Evolutionary conservation across 805 yeast genomes (phyloP).

Genomic region (Metschnikowia rubicola): DNA sequence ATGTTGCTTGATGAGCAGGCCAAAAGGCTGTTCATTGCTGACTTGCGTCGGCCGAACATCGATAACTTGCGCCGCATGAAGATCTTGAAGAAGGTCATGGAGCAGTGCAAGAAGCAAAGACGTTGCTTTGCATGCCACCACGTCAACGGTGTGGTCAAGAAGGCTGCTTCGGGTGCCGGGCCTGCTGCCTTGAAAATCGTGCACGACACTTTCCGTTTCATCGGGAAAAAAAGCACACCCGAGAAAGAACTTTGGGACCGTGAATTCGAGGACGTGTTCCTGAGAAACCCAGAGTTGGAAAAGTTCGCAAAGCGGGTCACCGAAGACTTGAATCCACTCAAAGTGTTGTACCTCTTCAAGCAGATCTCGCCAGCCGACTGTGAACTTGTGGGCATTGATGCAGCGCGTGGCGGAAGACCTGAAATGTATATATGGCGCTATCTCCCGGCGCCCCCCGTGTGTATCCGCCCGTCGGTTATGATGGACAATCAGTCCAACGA

Average conservation of each 20-base stretch:
- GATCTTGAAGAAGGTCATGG: constrained; percentile 73
- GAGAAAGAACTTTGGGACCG: constrained; percentile 86
- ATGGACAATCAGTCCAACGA: constrained; percentile 93
- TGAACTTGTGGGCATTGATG: constrained; percentile 86
- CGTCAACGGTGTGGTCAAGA: constrained; percentile 93
- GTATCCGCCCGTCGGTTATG: constrained; percentile 94
- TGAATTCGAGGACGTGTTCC: constrained; percentile 73
- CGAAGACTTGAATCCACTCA: constrained; percentile 92
- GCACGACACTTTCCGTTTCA: constrained; percentile 94
- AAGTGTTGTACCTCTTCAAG: constrained; percentile 82
- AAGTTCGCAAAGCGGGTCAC: constrained; percentile 79
- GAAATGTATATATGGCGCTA: constrained; percentile 97
- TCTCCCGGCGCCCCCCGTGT: constrained; percentile 97
- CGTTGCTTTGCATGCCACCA: constrained; percentile 85
- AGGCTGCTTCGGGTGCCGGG: constrained; percentile 87
- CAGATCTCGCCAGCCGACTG: constrained; percentile 84
- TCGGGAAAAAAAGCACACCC: constrained; percentile 82
- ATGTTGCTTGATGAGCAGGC: constrained; percentile 70
- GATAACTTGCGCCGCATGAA: constrained; percentile 93
- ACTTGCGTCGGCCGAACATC: constrained; percentile 79
- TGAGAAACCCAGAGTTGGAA: constrained; percentile 82
- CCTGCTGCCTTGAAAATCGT: constrained; percentile 92
- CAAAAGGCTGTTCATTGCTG: constrained; percentile 67
- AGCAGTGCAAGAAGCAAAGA: constrained; percentile 94
- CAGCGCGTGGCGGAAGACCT: constrained; percentile 86